Evolutionary conservation across 345 rosid genomes (phyloP).

Genomic region (Salix dunnii): DNA sequence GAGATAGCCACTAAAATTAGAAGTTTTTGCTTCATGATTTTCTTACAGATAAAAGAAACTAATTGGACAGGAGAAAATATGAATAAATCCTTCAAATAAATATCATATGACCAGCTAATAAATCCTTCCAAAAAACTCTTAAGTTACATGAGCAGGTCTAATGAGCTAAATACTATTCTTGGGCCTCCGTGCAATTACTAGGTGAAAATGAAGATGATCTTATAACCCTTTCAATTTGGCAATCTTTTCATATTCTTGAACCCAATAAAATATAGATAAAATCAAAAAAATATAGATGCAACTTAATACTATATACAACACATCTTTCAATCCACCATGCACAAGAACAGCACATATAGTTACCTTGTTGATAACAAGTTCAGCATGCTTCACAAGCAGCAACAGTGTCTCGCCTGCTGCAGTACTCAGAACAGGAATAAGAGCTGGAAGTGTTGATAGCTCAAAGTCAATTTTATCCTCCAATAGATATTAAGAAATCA

Average conservation of each 20-base stretch:
- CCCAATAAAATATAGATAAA: not conserved
- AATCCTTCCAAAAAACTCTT: not conserved
- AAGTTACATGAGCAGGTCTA: not conserved
- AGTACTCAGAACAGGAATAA: conserved; percentile 78
- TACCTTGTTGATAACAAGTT: conserved; percentile 88
- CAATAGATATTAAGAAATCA: conserved; percentile 28
- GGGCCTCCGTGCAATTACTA: not conserved
- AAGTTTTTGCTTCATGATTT: not conserved
- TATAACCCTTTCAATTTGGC: not conserved
- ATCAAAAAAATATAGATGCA: not conserved
- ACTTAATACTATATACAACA: not conserved
- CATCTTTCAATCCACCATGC: not conserved
- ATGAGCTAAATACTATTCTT: not conserved
- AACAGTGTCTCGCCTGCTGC: conserved; percentile 90
- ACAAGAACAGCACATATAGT: not conserved
- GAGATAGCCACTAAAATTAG: too few relatives aligned
- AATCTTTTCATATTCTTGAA: not conserved
- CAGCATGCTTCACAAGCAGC: conserved; percentile 86
- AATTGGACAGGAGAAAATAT: not conserved
- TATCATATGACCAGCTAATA: not conserved
- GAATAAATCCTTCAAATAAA: not conserved
- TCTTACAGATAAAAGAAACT: not conserved
- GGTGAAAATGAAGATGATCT: not conserved
- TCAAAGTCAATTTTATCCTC: conserved; percentile 90
- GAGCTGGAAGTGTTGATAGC: conserved; percentile 87